Evolutionary conservation across 1,139 yeast genomes (phyloP), one percentile per base, ranked within the genome.

Genomic region (Kurtzmaniella quercitrusa): DNA sequence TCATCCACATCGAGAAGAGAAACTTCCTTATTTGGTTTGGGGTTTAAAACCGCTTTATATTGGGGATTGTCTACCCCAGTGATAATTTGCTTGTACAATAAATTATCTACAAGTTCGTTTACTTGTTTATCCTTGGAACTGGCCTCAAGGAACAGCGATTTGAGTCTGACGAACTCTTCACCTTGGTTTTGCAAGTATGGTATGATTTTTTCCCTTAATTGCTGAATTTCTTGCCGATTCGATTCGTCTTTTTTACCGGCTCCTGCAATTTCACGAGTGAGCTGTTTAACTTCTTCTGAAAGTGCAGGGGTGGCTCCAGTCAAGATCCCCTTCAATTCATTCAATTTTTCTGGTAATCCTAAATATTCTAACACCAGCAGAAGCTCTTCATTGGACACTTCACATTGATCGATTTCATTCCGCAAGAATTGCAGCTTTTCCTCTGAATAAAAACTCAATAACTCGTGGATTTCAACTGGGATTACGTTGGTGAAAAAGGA

Each of bases 391-490:
- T 89, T 81, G 0, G 96, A 87, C 12, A 89, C 77, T 45, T 87
- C 93, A 24, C 82, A 78, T 50, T 77, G 75, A 49, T 90, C 98
- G 41, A 83, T 73, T 56, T 88, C 93, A 44, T 71, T 74, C 53
- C 98, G 75, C 43, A 90, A 65, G 42, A 88, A 65, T 49, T 80
- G 82, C 0, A 96, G 91, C 62, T 89, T 87, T 58, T 87, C 91
- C 58, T 93, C 98, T 0, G 96, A 86, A 60, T 93, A 93, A 51
- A 81, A 72, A 53, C 96, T 88, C 45, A 88, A 77, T 54, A 87
- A 81, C 59, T 91, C 96, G 58, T 90, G 96, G 31, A 91, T 88
- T 39, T 83, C 79, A 55, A 90, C 71, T 2, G 98, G 98, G 8
- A 93, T 83, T 21, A 93, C 87, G 51, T 84, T 85, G 44, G 75